Evolutionary conservation across 2,329 filamentous ascomycete genomes (phyloP).

Genomic region (Beauveria caledonica): DNA sequence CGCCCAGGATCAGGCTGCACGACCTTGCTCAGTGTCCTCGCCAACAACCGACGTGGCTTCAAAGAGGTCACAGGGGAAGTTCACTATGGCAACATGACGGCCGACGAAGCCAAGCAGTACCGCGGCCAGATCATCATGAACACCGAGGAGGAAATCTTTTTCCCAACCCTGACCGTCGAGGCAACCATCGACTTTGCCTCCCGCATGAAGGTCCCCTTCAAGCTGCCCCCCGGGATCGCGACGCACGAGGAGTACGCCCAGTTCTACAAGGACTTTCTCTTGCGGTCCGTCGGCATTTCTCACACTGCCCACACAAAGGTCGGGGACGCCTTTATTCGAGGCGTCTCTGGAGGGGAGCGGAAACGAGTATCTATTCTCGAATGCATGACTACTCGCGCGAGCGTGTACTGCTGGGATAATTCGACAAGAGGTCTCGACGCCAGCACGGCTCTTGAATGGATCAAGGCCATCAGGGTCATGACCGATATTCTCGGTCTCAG

Average conservation of each 20-base stretch:
- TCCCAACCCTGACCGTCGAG: slow-evolving; percentile 76
- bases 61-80: not conserved
- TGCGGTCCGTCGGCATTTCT: slow-evolving; percentile 68
- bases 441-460: slow-evolving; percentile 58
- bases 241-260: no score
- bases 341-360: not conserved
- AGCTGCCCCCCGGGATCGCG: slow-evolving; percentile 44
- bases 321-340: not conserved
- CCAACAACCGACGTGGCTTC: slow-evolving; percentile 54
- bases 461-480: slow-evolving; percentile 65
- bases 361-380: not conserved
- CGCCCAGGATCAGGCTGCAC: slow-evolving; percentile 67
- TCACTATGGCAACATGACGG: not conserved
- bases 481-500: slow-evolving; percentile 78
- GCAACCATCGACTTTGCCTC: slow-evolving; percentile 82
- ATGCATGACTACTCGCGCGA: slow-evolving; percentile 60
- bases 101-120: slow-evolving; percentile 62
- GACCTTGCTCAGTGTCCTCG: slow-evolving; percentile 59
- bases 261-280: slow-evolving; percentile 43
- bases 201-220: slow-evolving; percentile 76
- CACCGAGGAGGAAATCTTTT: slow-evolving; percentile 70
- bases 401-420: slow-evolving; percentile 69
- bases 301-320: not conserved
- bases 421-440: slow-evolving; percentile 61
- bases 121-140: slow-evolving; percentile 81